phyloP scores from a whole-genome alignment of 345 rosid genomes.

The Erucastrum elatum region DNA sequence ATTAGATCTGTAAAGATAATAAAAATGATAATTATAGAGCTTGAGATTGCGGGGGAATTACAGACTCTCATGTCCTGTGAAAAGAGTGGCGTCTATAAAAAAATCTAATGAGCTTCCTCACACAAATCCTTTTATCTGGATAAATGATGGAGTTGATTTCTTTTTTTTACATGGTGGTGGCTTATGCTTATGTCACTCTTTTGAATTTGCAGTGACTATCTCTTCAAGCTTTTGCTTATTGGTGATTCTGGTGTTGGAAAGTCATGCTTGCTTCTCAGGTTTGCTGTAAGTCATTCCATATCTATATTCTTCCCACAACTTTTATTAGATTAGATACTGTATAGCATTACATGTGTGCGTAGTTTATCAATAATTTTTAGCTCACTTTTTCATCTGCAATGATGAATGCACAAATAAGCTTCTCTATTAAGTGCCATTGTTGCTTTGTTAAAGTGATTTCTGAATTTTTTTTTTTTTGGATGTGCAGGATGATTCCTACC shows the following conservation, averaged over 20 bases:
- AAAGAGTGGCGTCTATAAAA: no score
- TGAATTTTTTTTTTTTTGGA: not conserved
- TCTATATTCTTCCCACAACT: no score
- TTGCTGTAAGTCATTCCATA: constrained; percentile 47
- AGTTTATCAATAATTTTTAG: not conserved
- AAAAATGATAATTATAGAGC: not conserved
- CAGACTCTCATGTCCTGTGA: no score
- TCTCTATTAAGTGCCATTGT: not conserved
- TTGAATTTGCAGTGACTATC: constrained; percentile 35
- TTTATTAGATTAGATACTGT: no score
- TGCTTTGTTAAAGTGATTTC: not conserved
- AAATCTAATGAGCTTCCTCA: not conserved
- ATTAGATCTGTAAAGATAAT: constrained; percentile 22
- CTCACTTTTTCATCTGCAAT: no score
- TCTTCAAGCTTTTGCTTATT: constrained; percentile 47
- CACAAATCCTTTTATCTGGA: not conserved
- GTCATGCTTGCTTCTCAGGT: constrained; percentile 48
- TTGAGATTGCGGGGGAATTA: constrained; percentile 10
- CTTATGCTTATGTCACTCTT: constrained; percentile 8
- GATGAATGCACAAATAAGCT: no score
- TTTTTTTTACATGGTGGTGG: not conserved
- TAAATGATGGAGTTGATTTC: not conserved
- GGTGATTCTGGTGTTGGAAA: constrained; percentile 55
- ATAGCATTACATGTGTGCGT: not conserved
- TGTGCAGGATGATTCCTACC: constrained; percentile 84